Evolutionary conservation across 2,329 filamentous ascomycete genomes (phyloP).

Genomic region (Calonectria pseudoreteaudii): DNA sequence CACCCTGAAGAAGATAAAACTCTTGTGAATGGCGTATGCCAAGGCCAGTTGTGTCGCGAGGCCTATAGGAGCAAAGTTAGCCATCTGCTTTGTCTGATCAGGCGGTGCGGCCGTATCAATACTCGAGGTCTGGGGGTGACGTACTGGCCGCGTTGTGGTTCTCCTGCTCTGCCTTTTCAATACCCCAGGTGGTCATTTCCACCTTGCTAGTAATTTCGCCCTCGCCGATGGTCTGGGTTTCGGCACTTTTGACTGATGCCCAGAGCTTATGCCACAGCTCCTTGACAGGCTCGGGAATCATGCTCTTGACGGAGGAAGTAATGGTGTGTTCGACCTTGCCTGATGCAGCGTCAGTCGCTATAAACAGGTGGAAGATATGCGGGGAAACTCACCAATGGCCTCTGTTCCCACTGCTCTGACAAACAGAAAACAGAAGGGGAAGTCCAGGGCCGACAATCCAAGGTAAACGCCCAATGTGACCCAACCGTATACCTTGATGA

Average conservation of each 20-base stretch:
- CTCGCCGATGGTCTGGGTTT: slow-evolving; percentile 56
- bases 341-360: slow-evolving; percentile 45
- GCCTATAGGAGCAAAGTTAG: slow-evolving; percentile 56
- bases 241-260: slow-evolving; percentile 59
- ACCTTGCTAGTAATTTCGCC: slow-evolving; percentile 58
- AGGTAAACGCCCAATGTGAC: slow-evolving; percentile 92
- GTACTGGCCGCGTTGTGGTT: slow-evolving; percentile 79
- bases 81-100: slow-evolving; percentile 15
- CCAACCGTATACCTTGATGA: slow-evolving; percentile 95
- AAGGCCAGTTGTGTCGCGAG: slow-evolving; percentile 86
- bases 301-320: slow-evolving; percentile 67
- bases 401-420: slow-evolving; percentile 88
- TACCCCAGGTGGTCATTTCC: slow-evolving; percentile 69
- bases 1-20: slow-evolving; percentile 95
- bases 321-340: slow-evolving; percentile 75
- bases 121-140: slow-evolving; percentile 51
- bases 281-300: slow-evolving; percentile 72
- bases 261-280: slow-evolving; percentile 63
- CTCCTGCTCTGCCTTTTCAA: slow-evolving; percentile 71
- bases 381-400: slow-evolving; percentile 73
- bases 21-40: slow-evolving; percentile 98
- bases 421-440: slow-evolving; percentile 93
- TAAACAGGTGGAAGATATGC: not conserved
- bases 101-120: slow-evolving; percentile 2
- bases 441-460: slow-evolving; percentile 84